Evolutionary conservation across 768 basidiomycete genomes (phyloP).

Genomic region (Boletus vermiculosoides): DNA sequence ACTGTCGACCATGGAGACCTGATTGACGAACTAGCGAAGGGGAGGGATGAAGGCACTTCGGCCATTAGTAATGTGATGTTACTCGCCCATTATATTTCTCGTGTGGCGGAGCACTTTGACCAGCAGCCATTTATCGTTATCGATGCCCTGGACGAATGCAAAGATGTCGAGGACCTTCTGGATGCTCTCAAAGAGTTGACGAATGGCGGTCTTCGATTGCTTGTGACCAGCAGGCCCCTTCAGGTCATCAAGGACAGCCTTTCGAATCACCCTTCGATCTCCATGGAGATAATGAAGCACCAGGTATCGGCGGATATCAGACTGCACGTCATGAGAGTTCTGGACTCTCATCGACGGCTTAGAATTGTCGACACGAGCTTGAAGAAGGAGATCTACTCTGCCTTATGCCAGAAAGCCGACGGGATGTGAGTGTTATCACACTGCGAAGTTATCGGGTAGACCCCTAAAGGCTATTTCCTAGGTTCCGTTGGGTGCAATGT

Average conservation of each 20-base stretch:
- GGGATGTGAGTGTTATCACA: constrained; percentile 3
- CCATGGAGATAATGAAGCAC: neutral
- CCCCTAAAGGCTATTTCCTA: neutral
- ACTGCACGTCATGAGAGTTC: neutral
- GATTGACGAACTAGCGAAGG: neutral
- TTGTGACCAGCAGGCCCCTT: constrained; percentile 6
- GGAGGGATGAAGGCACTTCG: neutral
- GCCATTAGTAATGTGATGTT: neutral
- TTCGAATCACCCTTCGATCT: neutral
- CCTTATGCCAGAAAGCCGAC: neutral
- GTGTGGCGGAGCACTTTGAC: neutral
- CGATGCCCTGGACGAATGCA: constrained; percentile 16
- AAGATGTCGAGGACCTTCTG: constrained; percentile 1
- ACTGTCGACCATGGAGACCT: neutral
- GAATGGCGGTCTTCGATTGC: neutral
- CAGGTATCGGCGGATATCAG: neutral
- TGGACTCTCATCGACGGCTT: constrained; percentile 6
- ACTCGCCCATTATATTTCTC: neutral
- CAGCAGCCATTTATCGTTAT: constrained; percentile 2
- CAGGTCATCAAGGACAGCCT: constrained; percentile 6
- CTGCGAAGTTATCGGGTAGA: too few relatives aligned
- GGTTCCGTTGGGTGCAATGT: constrained; percentile 14
- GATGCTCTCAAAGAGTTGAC: neutral
- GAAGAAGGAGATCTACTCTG: constrained; percentile 4
- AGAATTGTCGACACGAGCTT: neutral